Base-by-base conservation (phyloP, 306 rosid genomes). In the Acacia crassicarpa region DNA sequence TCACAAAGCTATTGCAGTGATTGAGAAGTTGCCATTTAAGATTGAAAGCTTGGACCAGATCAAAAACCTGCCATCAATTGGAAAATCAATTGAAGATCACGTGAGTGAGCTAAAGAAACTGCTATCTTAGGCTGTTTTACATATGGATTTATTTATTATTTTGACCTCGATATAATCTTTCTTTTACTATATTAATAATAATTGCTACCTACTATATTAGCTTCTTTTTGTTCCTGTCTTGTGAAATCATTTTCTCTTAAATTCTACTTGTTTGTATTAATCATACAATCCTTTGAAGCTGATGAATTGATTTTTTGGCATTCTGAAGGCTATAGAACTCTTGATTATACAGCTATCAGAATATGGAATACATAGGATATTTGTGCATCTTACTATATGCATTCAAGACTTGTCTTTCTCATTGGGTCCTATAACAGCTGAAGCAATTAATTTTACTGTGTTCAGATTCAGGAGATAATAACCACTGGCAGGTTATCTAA, bases 391-490 rank as follows among this genome's bases (percentile, higher is more conserved):
- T 77, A 75, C 71, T 61, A 38, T 59, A 35, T 62, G 72, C 54
- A 20, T 9, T 81, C 45, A 38, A 19, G 58, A 30, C n/a, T 35
- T 73, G 70, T 73, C 20, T 77, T 78, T 70, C 49, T 20, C 38
- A 32, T 69, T 80, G 20, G 32, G 62, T 61, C 65, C 63, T 53
- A 27, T 84, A 81, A 83, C 78, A 74, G 80, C 20, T 45, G 58
- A 86, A 74, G 76, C 75, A 58, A 17, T 72, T 79, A 58, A 43
- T 78, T 74, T 80, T 80, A 67, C 76, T 84, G 48, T 61, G 73
- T 84, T 86, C 94, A 93, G 99, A 89, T 95, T 86, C 98, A 95
- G 83, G 99, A 93, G 94, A 95, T 95, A 80, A 89, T 93, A 78
- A 89, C 94, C 48, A 91, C 91, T 41, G 98, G 97, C 75, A 95